Conservation (phyloP, 176 grass and related monocot genomes). For the Calamus simplicifolius region DNA sequence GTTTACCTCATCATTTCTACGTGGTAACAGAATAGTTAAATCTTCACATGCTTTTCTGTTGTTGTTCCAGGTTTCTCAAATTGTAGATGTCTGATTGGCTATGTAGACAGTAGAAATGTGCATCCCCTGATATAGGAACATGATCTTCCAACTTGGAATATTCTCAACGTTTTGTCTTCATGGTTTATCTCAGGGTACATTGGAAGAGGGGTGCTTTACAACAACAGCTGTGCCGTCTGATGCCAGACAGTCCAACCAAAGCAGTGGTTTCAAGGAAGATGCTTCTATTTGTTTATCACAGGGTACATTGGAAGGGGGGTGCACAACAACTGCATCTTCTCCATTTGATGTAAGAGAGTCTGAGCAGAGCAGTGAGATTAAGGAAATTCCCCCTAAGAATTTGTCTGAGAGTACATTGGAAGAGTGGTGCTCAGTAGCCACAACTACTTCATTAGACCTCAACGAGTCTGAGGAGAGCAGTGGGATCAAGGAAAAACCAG, state of each 20-base stretch:
- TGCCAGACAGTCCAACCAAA: slow-evolving; percentile 10
- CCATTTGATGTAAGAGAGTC: slow-evolving; percentile 16
- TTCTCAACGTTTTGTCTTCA: slow-evolving; percentile 12
- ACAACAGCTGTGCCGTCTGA: slow-evolving; percentile 23
- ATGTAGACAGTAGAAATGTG: slow-evolving; percentile 26
- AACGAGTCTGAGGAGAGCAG: slow-evolving; percentile 21
- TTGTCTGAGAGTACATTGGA: slow-evolving; percentile 30
- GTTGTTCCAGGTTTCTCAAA: no score
- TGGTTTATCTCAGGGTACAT: slow-evolving; percentile 27
- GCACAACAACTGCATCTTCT: slow-evolving; percentile 19
- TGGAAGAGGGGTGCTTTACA: slow-evolving; percentile 18
- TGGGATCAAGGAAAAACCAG: slow-evolving; percentile 4
- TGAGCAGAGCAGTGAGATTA: slow-evolving; percentile 17
- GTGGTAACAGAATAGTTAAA: no score
- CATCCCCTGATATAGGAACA: slow-evolving; percentile 1
- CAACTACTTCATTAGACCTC: slow-evolving; percentile 11
- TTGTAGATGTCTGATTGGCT: no score
- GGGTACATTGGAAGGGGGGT: slow-evolving; percentile 21
- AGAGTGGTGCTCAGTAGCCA: slow-evolving; percentile 24
- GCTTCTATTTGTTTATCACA: slow-evolving; percentile 17
- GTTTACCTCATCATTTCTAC: no score
- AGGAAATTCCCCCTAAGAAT: slow-evolving; percentile 6
- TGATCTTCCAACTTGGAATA: neutral
- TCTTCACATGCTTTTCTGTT: no score
- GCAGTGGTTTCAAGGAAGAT: slow-evolving; percentile 16